Evolutionary conservation across 345 rosid genomes (phyloP), one percentile per base, ranked within the genome.

Genomic region (Trapa incisa): DNA sequence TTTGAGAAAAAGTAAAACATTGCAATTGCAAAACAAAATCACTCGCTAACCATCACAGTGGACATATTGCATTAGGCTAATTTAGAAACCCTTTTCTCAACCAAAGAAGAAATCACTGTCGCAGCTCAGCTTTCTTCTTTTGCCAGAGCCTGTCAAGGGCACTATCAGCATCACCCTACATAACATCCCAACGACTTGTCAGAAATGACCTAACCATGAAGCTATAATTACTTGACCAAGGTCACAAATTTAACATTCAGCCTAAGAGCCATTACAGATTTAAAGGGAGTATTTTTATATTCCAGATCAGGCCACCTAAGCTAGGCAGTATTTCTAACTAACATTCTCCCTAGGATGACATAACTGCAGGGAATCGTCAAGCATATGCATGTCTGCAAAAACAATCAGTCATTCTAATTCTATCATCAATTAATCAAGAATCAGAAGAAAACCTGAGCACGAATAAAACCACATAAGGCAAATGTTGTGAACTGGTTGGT

Each of bases 91-190:
- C 4, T 41, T 8, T 8, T 41, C 7, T 41, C 7, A 4, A 3
- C 43, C 43, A 41, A 41, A 8, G 7, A 10, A 37, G 22, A 54
- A n/a, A 65, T 63, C 70, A 71, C 70, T 82, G 81, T 17, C 72
- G 73, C 12, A 71, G 53, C 58, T 82, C 83, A 38, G 73, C 76
- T 63, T 65, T 79, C 81, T 80, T 86, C 80, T 82, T 84, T 68
- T 79, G 85, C 91, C 91, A 86, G n/a, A 82, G 82, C 80, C 84
- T 76, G 62, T 82, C 88, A 9, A 83, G 13, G 29, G 74, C 83
- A 67, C 85, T 83, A 72, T 83, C 87, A 11, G 79, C 87, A 68
- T 81, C 85, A 47, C 84, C 88, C 86, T 84, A 73, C 71, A 82
- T 69, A 36, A 35, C 66, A 37, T 58, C 22, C 50, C 37, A 37